Percentiles rank a stretch among this genome's conserved stretches.
Evolutionary conservation across 768 basidiomycete genomes (phyloP).

Genomic region (Agrocybe pediades): DNA sequence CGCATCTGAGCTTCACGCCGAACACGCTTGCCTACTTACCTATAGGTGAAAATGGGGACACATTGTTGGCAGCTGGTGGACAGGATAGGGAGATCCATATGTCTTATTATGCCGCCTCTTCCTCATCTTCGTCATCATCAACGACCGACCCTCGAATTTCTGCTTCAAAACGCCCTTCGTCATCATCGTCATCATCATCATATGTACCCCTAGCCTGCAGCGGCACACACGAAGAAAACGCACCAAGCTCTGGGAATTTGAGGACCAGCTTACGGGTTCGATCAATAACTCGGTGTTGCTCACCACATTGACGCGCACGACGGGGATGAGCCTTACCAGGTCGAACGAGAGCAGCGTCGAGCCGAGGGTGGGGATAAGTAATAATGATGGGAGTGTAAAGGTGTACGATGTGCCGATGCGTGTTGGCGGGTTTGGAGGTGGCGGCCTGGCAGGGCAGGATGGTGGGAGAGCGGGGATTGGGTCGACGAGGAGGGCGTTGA

Average conservation of each 20-base stretch:
- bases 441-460: too few relatives aligned
- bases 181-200: too few relatives aligned
- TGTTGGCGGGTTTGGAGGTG: conserved; percentile 14
- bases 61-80: conserved; percentile 75
- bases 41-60: conserved; percentile 47
- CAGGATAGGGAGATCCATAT: conserved; percentile 74
- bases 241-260: conserved; percentile 55
- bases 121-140: conserved; percentile 1
- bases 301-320: conserved; percentile 17
- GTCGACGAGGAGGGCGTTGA: conserved; percentile 31
- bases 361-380: conserved; percentile 80
- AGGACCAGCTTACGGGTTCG: conserved; percentile 56
- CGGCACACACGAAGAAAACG: conserved; percentile 9
- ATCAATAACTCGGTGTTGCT: conserved; percentile 87
- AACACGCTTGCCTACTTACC: conserved; percentile 64
- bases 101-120: conserved; percentile 44
- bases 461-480: conserved; percentile 31
- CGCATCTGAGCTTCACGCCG: conserved; percentile 57
- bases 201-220: not conserved
- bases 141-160: not conserved
- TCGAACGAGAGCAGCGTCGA: conserved; percentile 68
- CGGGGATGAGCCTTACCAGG: conserved; percentile 55
- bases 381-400: conserved; percentile 83
- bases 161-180: not conserved
- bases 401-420: conserved; percentile 76